Evolutionary conservation across 176 grass and related monocot genomes (phyloP), one percentile per base, ranked within the genome.

Genomic region (Leersia perrieri): DNA sequence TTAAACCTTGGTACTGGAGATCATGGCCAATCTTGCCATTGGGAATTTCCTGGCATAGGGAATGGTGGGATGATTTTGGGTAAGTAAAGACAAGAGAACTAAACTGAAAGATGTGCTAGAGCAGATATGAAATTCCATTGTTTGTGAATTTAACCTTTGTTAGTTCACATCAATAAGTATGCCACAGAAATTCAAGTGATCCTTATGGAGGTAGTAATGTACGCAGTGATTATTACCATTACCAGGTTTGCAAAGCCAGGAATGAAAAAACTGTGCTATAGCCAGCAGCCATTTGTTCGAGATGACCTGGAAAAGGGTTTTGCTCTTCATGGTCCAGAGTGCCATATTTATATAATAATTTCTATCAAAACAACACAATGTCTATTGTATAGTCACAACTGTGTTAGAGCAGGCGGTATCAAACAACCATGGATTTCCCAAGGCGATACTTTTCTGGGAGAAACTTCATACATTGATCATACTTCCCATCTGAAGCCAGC

Each of bases 1-100:
- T 96, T 77, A 99, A 99, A 84, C 97, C 93, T 45, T 99, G 97
- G 97, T 99, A 99, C 72, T 99, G 97, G 97, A 96, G 97, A 93
- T 99, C 97, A 33, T 99, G 91, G 97, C 97, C 97, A 36, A 79
- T 99, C 64, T 83, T 99, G 72, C 97, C 97, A 15, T 66, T 99
- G 83, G 97, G 97, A 31, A 82, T 99, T 40, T 89, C 93, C 64
- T 96, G 97, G 97, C 97, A 99, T 64, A 92, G 93, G 85, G 89
- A 90, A 79, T 93, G 97, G 3, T 90, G 91, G 76, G 83, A 85
- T 41, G 88, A 83, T 90, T 79, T 99, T 72, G 97, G 97, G 93
- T 95, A 60, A 99, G 89, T 84, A 69, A 49, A 72, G 55, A 23
- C 53, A 85, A 65, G 33, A n/a, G n/a, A 84, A 23, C 28, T 11